Evolutionary conservation across 2,329 filamentous ascomycete species (phyloP), one percentile per base, ranked within the genome.

Genomic region (Podosphaera xanthii): DNA sequence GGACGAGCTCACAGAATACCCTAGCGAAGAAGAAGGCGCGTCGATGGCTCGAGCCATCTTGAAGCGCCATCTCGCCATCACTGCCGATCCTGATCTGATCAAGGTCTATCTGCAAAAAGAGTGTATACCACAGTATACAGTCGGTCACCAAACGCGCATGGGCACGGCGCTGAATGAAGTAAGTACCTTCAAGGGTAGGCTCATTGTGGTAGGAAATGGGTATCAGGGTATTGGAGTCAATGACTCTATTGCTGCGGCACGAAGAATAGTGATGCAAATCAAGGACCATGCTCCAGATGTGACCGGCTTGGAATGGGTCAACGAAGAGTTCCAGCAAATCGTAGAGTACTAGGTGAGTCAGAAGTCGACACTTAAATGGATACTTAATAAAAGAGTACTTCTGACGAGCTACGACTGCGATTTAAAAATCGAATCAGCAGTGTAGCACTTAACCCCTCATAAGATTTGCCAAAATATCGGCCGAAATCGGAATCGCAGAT

Each of bases 51-150:
- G 79, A 62, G 71, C 74, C 1, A 74, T 94, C 5, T 73, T 96
- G 1, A 72, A 77, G 62, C 78, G 88, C 30, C 90, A 97, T 67
- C 74, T 97, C 4, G 76, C 77, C 60, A 87, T 96, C 68, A 63
- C 67, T 0, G 77, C 79, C 31, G 72, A 78, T 34, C 82, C 85
- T 0, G 74, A 75, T 22, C 74, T 81, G n/a, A 77, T 78, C 40
- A 74, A 78, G 60, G 82, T 82, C 14, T 78, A 77, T 60, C 65
- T 86, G 52, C 75, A 82, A 59, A 73, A 74, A 61, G 76, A 92
- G 62, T 94, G 89, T 68, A 92, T 98, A 63, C 91, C 92, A 9
- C 92, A 98, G 72, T 94, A 94, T 70, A 78, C 77, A 0, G 82
- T 95, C 1, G 88, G 88, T 42, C 91, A 97, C 57, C 59, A 64